Evolutionary conservation across 2,329 filamentous ascomycete species (phyloP), one percentile per base, ranked within the genome.

Genomic region (Celoporthe dispersa): DNA sequence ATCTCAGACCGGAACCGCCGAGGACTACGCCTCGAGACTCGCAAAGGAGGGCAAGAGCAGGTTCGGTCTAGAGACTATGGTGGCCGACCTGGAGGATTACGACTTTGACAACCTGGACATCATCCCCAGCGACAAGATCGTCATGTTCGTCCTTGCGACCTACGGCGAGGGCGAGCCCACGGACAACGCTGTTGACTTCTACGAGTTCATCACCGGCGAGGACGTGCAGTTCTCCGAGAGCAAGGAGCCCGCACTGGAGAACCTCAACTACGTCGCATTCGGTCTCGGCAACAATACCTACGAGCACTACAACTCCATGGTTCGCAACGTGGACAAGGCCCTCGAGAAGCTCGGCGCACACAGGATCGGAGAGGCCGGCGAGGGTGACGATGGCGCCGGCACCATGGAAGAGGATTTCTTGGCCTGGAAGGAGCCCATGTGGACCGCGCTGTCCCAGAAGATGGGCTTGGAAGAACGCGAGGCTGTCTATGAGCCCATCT

Each of bases 401-500:
- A 99, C 96, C 69, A 99, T 99, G 97, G 96, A 99, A 83, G 97
- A 99, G 83, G 97, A 99, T 78, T 99, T 98, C 81, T 84, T 99
- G 77, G 93, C 95, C 74, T 99, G 96, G 96, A 99, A 99, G 84
- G 96, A 99, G 77, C 94, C 94, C 72, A 99, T 99, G 96, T 99
- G 97, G 96, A 85, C 88, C 76, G 92, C 92, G 71, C 86, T 99
- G 67, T 86, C 92, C 33, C 88, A 93, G 74, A 90, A 93, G 78
- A 93, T 99, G 91, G 89, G 89, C 67, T 84, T 99, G 68, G 92
- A 98, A 81, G 96, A 99, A 83, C 94, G 96, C 71, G 97, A 99
- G 80, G 93, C 94, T 72, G 90, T 97, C 71, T 99, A 98, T 80
- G 97, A 99, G 80, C 94, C 96, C 64, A 90, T 94, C 70, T 98